phyloP scores from a whole-genome alignment of 805 yeast species.

The Starmerella davenportii region DNA sequence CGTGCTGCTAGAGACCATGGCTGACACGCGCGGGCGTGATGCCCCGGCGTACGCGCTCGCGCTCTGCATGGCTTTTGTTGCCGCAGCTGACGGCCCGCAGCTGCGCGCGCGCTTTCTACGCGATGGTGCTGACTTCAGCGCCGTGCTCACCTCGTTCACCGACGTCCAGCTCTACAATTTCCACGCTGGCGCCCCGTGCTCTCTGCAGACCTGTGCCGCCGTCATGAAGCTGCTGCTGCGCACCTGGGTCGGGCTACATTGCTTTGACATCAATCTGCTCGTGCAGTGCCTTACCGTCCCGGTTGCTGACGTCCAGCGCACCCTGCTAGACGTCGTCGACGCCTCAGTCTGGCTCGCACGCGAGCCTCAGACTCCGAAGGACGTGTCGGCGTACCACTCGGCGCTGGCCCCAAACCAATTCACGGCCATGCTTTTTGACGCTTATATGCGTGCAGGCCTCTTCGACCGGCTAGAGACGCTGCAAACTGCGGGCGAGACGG shows the following conservation, averaged over 20 bases:
- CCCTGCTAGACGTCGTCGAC: slow-evolving; percentile 51
- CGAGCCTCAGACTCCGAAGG: slow-evolving; percentile 27
- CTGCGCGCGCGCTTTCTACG: slow-evolving; percentile 34
- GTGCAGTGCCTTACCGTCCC: slow-evolving; percentile 16
- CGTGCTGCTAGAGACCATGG: slow-evolving; percentile 29
- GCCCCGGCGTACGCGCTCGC: slow-evolving; percentile 4
- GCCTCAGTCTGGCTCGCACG: slow-evolving; percentile 43
- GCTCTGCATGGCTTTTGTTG: slow-evolving; percentile 31
- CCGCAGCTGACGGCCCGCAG: slow-evolving; percentile 39
- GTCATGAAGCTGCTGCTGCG: slow-evolving; percentile 46
- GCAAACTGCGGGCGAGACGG: slow-evolving; percentile 25
- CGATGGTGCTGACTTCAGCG: slow-evolving; percentile 44
- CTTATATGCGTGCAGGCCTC: slow-evolving; percentile 40
- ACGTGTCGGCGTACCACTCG: slow-evolving; percentile 21
- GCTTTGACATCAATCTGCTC: slow-evolving; percentile 37
- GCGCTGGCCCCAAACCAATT: slow-evolving; percentile 34
- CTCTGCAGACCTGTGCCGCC: slow-evolving; percentile 30
- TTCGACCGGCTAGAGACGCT: slow-evolving; percentile 28
- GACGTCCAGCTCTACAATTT: slow-evolving; percentile 30
- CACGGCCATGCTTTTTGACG: slow-evolving; percentile 39
- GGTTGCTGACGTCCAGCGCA: slow-evolving; percentile 33
- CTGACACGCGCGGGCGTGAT: slow-evolving; percentile 21
- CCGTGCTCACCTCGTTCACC: slow-evolving; percentile 52
- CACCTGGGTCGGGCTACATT: slow-evolving; percentile 56
- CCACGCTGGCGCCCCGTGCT: slow-evolving; percentile 38